Base-by-base conservation (phyloP, 257 asterid genomes). In the Nicotiana undulata region DNA sequence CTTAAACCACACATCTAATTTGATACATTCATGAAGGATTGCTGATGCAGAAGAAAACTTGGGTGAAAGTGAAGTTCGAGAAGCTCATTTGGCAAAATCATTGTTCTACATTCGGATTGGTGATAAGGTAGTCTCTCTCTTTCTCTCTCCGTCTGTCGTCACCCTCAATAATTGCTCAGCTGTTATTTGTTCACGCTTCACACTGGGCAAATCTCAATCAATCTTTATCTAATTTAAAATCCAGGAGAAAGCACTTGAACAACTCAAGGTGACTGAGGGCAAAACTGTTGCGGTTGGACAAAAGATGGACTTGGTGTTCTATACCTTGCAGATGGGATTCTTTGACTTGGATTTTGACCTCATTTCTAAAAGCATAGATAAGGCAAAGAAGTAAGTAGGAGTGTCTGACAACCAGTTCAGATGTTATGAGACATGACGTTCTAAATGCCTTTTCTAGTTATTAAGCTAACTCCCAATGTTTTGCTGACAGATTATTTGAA, bases 231-330 rank as follows among this genome's bases (percentile, higher is more conserved):
- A 56, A 55, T 82, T 55, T 65, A 79, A 77, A 85, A 79, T 84
- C 46, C 92, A 96, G 99, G 98, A 90, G 64, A 96, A 91, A 89
- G 99, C 99, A 78, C 88, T 94, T 60, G 98, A 96, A 86, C 98
- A 94, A 84, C 98, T 96, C 81, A 94, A 91, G 86, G 32, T 91
- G 82, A 95, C 99, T 0, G 99, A 95, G 88, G 85, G 92, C 82
- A 96, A 96, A 87, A 96, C 99, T 53, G 98, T 96, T 68, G 99
- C 98, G 20, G 97, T 96, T 61, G 99, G 99, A 72, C 99, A 96
- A 81, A 96, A 96, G 92, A 96, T 96, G 99, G 99, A 96, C 86
- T 85, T 96, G 86, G 99, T 94, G 3, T 96, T 96, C 85, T 85
- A 92, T 88, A 91, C 92, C 0, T 89, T 95, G 26, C 92, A 77